Base-by-base conservation (phyloP, 192 early-diverging fungal genomes). In the Gamsiella multidivaricata region DNA sequence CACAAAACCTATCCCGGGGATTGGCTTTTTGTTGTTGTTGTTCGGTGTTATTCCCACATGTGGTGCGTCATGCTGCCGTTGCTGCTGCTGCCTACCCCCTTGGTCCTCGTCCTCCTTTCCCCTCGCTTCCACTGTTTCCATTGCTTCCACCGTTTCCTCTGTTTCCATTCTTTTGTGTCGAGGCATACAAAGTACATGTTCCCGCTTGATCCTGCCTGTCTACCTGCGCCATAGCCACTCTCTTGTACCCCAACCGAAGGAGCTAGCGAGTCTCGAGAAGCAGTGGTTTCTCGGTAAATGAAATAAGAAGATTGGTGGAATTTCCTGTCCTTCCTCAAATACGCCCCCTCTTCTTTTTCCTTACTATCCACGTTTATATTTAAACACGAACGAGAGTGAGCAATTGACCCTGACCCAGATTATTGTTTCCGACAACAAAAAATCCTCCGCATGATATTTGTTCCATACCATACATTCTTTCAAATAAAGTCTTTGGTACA, bases 211-310 rank as follows among this genome's bases (percentile, higher is more conserved):
- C n/a, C n/a, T n/a, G n/a, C 20, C 22, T 43, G 22, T 26, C 36
- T 43, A 11, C 5, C 37, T 39, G 7, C 37, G 37, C 12, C 37
- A 39, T 39, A 39, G 5, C 12, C 32, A 22, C 54, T 56, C 12
- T 20, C 5, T 39, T 39, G 26, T 7, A 4, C 39, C 26, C 15
- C 37, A 53, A 28, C 51, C 32, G 3, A 33, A 31, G 4, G 26
- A 32, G 14, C 14, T 3, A 31, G 32, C 2, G 29, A 54, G 7
- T 51, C 5, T 62, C 34, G 33, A 50, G 41, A 26, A 36, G 20
- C 34, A 3, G 33, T n/a, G 59, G 55, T 47, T 61, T 25, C 66
- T 69, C 65, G 61, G 74, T 62, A 69, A 78, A 63, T 63, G 69
- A 62, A 56, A 69, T 68, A 10, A n/a, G 4, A 5, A 46, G n/a